Evolutionary conservation across 2,329 filamentous ascomycete genomes (phyloP), one percentile per base, ranked within the genome.

Genomic region (Talaromyces islandicus): DNA sequence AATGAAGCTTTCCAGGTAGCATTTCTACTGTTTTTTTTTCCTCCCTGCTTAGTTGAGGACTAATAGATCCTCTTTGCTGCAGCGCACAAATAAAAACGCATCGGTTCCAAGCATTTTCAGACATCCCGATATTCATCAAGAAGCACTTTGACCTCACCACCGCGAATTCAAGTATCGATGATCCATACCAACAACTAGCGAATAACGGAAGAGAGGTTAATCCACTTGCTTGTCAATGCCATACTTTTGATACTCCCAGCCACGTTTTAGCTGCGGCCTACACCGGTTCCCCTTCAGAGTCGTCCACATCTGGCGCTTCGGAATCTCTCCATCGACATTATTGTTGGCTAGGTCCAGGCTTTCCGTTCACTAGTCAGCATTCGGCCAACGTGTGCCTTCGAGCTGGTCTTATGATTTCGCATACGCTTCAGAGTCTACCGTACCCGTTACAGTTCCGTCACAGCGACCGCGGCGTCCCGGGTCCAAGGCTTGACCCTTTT

Each of bases 11-110:
- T 74, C 72, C 48, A 78, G 77, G 77, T 78, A 64, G 4, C 27
- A 24, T 46, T 27, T 7, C 48, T 29, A 29, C 19, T 7, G 5
- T 19, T 29, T 24, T 17, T 51, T 1, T 11, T 48, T 21, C n/a
- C n/a, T 48, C 1, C 43, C 12, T 48, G 19, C 19, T 50, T 48
- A 7, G 4, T 21, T 50, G 19, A 12, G 43, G 2, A 9, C 14
- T 52, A 7, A 52, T 7, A 46, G 12, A 19, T 17, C 9, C 17
- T 52, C 14, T 4, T 52, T 52, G 6, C 46, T 43, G 12, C 61
- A 79, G 77, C 64, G 75, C 77, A 11, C 74, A 76, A 64, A 78
- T 79, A 32, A 79, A 79, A 66, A 69, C 73, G 0, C 76, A 79
- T 60, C 74, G 77, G n/a, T 78, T 78, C 58, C 68, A 75, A 48